A percentile compares a stretch with the other conserved stretches of the same genome.
phyloP scores from a whole-genome alignment of 1,284 basidiomycete species.

The Agaricales sp. region DNA sequence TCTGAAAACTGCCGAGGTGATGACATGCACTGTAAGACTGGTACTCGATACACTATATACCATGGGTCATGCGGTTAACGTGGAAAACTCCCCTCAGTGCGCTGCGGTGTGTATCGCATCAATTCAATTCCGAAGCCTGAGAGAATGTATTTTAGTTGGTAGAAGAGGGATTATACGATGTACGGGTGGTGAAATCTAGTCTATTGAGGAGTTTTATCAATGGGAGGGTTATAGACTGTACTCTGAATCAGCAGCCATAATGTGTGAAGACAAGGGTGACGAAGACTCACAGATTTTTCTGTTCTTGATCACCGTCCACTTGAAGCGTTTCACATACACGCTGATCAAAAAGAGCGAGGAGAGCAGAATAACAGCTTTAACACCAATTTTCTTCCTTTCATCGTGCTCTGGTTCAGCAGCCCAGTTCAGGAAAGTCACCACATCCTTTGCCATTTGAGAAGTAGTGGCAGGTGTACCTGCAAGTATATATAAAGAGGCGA shows the following conservation, averaged over 20 bases:
- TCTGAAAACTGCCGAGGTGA: too few species aligned
- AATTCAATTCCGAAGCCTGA: too few species aligned
- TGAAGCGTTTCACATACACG: constrained; percentile 90
- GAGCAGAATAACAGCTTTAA: constrained; percentile 89
- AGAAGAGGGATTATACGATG: too few species aligned
- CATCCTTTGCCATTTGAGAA: constrained; percentile 99
- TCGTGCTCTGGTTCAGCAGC: constrained; percentile 97
- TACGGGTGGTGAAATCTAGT: too few species aligned
- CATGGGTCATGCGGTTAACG: too few species aligned
- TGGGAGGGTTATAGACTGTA: constrained; percentile 37
- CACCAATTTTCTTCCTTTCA: constrained; percentile 91
- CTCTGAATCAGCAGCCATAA: too few species aligned
- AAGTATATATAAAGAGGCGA: constrained; percentile 4
- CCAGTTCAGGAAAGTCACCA: constrained; percentile 92
- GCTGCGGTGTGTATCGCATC: too few species aligned
- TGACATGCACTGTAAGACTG: too few species aligned
- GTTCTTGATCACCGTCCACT: constrained; percentile 89
- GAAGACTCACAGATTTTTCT: constrained; percentile 77
- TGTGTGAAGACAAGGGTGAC: too few species aligned
- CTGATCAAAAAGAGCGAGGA: constrained; percentile 74
- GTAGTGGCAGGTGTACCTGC: constrained; percentile 91
- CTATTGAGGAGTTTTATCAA: constrained; percentile 31
- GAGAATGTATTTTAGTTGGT: too few species aligned
- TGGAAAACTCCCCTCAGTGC: too few species aligned
- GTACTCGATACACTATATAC: too few species aligned